Conservation (phyloP, 73 alveolate species). For the Paramecium caudatum region DNA sequence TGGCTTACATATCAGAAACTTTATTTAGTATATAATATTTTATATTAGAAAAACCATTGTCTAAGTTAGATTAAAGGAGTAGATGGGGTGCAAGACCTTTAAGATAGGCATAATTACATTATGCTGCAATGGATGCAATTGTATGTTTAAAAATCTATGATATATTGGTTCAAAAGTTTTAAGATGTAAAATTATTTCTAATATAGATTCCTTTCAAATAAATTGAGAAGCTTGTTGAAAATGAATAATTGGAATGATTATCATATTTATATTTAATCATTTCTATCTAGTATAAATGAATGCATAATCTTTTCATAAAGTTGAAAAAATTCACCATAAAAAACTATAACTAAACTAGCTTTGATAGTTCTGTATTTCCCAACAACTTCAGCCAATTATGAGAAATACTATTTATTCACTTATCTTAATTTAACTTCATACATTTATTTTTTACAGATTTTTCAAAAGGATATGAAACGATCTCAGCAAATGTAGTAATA, state of each 20-base stretch:
- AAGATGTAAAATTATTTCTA: neutral
- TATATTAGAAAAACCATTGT: neutral
- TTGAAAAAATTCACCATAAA: slow-evolving; percentile 11
- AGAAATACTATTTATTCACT: neutral
- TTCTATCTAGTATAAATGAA: slow-evolving; percentile 19
- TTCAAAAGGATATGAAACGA: slow-evolving; percentile 11
- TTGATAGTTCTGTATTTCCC: slow-evolving; percentile 12
- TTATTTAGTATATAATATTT: too few relatives aligned
- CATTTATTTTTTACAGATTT: neutral
- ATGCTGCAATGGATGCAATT: neutral
- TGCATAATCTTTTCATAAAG: neutral
- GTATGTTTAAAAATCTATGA: neutral
- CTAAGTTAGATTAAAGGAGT: neutral
- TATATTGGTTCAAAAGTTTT: neutral
- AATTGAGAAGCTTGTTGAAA: too few relatives aligned
- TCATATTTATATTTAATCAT: too few relatives aligned
- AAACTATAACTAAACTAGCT: slow-evolving; percentile 9
- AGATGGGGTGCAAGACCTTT: neutral
- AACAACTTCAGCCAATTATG: neutral
- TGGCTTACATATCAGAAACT: neutral
- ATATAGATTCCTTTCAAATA: too few relatives aligned
- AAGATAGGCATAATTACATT: neutral
- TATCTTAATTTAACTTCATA: neutral
- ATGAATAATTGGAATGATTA: too few relatives aligned
- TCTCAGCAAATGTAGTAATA: slow-evolving; percentile 4